Conservation (phyloP, 345 rosid species). For the Populus deltoides region DNA sequence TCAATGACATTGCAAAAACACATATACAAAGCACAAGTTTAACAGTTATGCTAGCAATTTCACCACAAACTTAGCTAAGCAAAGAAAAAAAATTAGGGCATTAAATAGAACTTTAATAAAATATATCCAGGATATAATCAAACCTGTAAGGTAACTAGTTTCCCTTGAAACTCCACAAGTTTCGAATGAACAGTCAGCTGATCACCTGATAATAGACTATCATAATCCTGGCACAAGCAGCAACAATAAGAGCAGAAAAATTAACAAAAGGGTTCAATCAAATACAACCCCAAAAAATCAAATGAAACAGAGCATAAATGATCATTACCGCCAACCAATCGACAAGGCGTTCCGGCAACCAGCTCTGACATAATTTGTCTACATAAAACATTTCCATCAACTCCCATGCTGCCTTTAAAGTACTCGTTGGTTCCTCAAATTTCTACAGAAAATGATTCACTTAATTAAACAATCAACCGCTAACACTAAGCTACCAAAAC, state of each 20-base stretch:
- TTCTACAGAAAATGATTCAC: slow-evolving; percentile 31
- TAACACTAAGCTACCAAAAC: not conserved
- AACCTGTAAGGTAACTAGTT: slow-evolving; percentile 73
- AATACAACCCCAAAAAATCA: slow-evolving; percentile 2
- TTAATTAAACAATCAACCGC: not conserved
- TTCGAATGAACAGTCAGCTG: slow-evolving; percentile 63
- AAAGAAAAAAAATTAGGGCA: not conserved
- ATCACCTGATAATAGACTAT: slow-evolving; percentile 58
- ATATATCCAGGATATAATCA: slow-evolving; percentile 7
- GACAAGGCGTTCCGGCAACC: slow-evolving; percentile 77
- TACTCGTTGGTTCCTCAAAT: slow-evolving; percentile 51
- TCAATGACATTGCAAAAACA: not conserved
- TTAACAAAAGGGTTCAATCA: not conserved
- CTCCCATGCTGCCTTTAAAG: slow-evolving; percentile 98
- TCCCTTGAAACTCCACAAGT: slow-evolving; percentile 70
- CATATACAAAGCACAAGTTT: not conserved
- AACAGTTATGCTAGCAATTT: not conserved
- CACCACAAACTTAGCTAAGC: not conserved
- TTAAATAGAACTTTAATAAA: not conserved
- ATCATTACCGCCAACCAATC: slow-evolving; percentile 93
- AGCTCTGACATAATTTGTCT: slow-evolving; percentile 63
- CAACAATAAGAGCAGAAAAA: not conserved
- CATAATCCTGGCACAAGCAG: slow-evolving; percentile 61
- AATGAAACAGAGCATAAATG: slow-evolving; percentile 14
- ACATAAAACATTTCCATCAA: slow-evolving; percentile 86